phyloP scores from a whole-genome alignment of 2,329 filamentous ascomycete species.

The Aureobasidium namibiae region DNA sequence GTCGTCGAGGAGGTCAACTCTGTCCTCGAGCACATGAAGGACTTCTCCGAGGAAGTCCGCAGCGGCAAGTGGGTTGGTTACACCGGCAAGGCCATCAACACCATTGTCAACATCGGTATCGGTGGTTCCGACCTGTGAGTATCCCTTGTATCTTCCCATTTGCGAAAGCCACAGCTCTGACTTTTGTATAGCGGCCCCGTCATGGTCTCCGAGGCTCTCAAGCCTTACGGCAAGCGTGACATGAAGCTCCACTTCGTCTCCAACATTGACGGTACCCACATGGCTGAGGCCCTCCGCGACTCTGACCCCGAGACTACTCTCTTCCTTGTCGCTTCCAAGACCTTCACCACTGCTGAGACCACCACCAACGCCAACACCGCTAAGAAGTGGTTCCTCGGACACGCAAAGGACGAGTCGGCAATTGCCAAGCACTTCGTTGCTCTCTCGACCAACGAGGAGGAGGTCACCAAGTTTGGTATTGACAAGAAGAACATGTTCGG shows the following conservation, averaged over 20 bases:
- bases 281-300: slow-evolving; percentile 79
- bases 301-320: slow-evolving; percentile 97
- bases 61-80: slow-evolving; percentile 95
- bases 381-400: slow-evolving; percentile 92
- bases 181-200: slow-evolving; percentile 65
- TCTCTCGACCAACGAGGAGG: slow-evolving; percentile 86
- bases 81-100: slow-evolving; percentile 94
- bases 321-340: slow-evolving; percentile 98
- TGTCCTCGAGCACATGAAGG: slow-evolving; percentile 95
- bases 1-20: slow-evolving; percentile 89
- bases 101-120: slow-evolving; percentile 95
- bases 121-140: slow-evolving; percentile 95
- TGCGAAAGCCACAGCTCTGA: slow-evolving; percentile 18
- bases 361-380: slow-evolving; percentile 94
- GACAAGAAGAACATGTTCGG: slow-evolving; percentile 99
- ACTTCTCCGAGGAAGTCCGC: slow-evolving; percentile 90
- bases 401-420: slow-evolving; percentile 60
- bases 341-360: slow-evolving; percentile 97
- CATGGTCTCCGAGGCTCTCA: slow-evolving; percentile 97
- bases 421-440: slow-evolving; percentile 99
- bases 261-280: slow-evolving; percentile 98
- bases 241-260: slow-evolving; percentile 96
- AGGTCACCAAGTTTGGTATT: slow-evolving; percentile 98
- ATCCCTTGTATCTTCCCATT: neutral
- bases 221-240: slow-evolving; percentile 80